Evolutionary conservation across 805 yeast genomes (phyloP).

Genomic region (Candida sakaeoensis): DNA sequence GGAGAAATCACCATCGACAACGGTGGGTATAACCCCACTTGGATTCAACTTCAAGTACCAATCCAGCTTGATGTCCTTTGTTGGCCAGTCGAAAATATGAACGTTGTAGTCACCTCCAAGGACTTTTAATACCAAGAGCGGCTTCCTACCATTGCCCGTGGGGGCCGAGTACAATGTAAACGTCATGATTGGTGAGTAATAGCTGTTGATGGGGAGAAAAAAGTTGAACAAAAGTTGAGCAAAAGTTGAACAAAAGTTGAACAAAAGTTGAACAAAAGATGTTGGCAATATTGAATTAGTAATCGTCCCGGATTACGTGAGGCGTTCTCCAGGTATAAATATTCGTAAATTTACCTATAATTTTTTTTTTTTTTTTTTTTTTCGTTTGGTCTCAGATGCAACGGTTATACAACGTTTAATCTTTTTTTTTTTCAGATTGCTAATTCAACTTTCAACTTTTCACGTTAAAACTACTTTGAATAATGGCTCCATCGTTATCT

Average conservation of each 20-base stretch:
- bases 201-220: neutral
- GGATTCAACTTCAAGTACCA: conserved; percentile 57
- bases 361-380: no score
- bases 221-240: no score
- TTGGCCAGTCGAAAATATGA: conserved; percentile 6
- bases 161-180: conserved; percentile 7
- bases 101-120: conserved; percentile 1
- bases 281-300: no score
- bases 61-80: conserved; percentile 35
- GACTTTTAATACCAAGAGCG: conserved; percentile 1
- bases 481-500: conserved; percentile 14
- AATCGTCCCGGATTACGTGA: no score
- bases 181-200: neutral
- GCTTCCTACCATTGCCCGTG: conserved; percentile 8
- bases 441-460: neutral
- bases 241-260: no score
- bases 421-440: no score
- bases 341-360: no score
- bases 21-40: conserved; percentile 59
- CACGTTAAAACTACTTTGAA: neutral
- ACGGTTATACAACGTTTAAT: no score
- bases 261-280: no score
- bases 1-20: conserved; percentile 37
- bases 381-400: no score
- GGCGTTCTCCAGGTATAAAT: no score